phyloP scores from a whole-genome alignment of 1,139 yeast species.

The Debaryomycetaceae sp. region DNA sequence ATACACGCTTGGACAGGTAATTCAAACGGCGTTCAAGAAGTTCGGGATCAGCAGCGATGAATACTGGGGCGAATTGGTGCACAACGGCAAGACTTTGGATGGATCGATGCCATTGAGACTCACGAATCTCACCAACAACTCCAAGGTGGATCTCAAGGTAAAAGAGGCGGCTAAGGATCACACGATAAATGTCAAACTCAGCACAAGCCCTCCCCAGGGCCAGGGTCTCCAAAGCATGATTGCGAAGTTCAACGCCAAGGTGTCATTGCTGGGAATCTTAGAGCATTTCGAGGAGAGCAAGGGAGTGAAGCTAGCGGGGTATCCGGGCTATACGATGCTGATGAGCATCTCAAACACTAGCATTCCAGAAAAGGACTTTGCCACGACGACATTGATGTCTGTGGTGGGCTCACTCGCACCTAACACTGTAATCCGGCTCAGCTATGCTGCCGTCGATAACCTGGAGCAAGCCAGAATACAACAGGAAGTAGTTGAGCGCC shows the following conservation, averaged over 20 bases:
- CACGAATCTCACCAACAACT: constrained; percentile 30
- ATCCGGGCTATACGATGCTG: constrained; percentile 5
- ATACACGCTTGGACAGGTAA: constrained; percentile 29
- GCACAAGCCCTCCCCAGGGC: constrained; percentile 14
- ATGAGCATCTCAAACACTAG: constrained; percentile 5
- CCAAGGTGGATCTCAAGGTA: constrained; percentile 23
- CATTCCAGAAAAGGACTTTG: constrained; percentile 8
- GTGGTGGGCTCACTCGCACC: constrained; percentile 13
- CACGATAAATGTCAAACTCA: constrained; percentile 23
- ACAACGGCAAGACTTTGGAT: constrained; percentile 32
- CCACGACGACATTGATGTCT: constrained; percentile 8
- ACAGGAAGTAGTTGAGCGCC: constrained; percentile 16
- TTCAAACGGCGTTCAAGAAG: constrained; percentile 21
- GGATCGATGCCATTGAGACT: constrained; percentile 30
- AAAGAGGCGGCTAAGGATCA: constrained; percentile 10
- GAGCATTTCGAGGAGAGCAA: constrained; percentile 8
- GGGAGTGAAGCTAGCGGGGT: constrained; percentile 1
- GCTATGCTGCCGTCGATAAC: constrained; percentile 8
- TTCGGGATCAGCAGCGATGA: constrained; percentile 18
- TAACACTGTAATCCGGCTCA: constrained; percentile 20
- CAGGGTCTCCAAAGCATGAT: constrained; percentile 7
- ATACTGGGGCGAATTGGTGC: constrained; percentile 21
- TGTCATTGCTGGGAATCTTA: constrained; percentile 10
- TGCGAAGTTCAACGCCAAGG: constrained; percentile 8
- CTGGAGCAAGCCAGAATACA: constrained; percentile 11